A percentile compares a stretch with the other conserved stretches of the same genome.
These are phyloP conservation scores for Cymbopogon citratus DNA, from an alignment of 176 grass and related monocot genomes.

Conservation along the genomic window DNA sequence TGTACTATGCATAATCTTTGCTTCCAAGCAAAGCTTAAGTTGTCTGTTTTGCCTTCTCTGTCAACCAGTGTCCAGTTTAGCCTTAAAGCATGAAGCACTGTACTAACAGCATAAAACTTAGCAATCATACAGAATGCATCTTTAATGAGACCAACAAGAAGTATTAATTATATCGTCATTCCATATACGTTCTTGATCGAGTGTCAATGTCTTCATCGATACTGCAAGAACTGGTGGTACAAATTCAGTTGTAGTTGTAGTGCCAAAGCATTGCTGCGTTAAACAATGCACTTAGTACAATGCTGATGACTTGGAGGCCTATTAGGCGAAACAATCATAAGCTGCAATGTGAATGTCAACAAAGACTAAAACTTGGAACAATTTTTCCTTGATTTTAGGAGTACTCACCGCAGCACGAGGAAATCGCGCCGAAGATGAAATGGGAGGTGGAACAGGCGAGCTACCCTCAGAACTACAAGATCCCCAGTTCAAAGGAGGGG, in stretches of 20 bases:
- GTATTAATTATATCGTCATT: neutral
- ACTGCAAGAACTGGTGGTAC: neutral
- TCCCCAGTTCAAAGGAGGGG: conserved; percentile 22
- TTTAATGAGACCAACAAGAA: neutral
- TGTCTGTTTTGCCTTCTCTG: neutral
- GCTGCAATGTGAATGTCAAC: neutral
- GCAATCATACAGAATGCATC: neutral
- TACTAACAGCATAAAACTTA: neutral
- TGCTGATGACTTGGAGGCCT: neutral
- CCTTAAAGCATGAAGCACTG: neutral
- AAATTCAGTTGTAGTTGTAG: neutral
- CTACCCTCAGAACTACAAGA: conserved; percentile 22
- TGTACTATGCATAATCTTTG: neutral
- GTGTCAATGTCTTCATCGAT: neutral
- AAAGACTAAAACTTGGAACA: neutral
- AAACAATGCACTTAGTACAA: neutral
- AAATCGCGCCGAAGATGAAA: conserved; percentile 29
- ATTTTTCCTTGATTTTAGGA: conserved; percentile 1
- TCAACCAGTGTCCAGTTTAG: neutral
- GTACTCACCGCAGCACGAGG: conserved; percentile 30
- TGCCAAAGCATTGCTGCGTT: neutral
- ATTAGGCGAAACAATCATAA: neutral
- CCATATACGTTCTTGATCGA: conserved; percentile 8
- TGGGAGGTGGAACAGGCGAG: conserved; percentile 26
- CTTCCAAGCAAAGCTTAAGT: conserved; percentile 18